Conservation (phyloP, 192 early-diverging fungal species). For the Rhizophagus prolifer region DNA sequence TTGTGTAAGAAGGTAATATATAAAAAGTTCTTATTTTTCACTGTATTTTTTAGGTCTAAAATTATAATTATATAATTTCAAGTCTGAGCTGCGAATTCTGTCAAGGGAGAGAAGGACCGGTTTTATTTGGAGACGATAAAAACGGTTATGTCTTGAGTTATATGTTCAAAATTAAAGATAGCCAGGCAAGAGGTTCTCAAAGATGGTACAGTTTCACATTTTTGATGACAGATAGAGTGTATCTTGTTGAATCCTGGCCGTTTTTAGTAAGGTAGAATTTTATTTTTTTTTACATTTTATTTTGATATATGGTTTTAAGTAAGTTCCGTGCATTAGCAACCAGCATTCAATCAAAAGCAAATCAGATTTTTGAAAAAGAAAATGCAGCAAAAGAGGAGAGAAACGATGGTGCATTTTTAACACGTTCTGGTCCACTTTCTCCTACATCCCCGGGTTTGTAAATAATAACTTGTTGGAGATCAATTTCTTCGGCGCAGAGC, state of each 20-base stretch:
- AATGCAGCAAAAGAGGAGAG: conserved; percentile 35
- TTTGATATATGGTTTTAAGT: conserved; percentile 33
- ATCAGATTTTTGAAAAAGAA: conserved; percentile 46
- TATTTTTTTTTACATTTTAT: conserved; percentile 3
- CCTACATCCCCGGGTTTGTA: conserved; percentile 42
- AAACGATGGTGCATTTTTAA: conserved; percentile 19
- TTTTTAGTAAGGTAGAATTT: conserved; percentile 58
- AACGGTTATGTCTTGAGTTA: conserved; percentile 71
- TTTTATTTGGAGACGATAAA: conserved; percentile 68
- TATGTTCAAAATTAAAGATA: conserved; percentile 68
- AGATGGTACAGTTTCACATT: conserved; percentile 63
- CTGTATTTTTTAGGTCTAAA: too few relatives aligned
- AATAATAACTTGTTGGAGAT: conserved; percentile 38
- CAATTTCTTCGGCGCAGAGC: conserved; percentile 52
- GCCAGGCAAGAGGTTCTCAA: conserved; percentile 61
- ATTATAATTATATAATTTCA: not conserved
- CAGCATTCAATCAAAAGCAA: conserved; percentile 47
- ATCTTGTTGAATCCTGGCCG: conserved; percentile 65
- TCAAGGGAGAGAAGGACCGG: conserved; percentile 62
- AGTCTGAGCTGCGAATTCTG: conserved; percentile 66
- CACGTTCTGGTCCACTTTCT: conserved; percentile 35
- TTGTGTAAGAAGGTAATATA: conserved; percentile 44
- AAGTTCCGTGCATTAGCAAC: conserved; percentile 56
- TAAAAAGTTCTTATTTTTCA: not conserved
- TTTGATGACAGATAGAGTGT: conserved; percentile 63